Evolutionary conservation across 2,329 filamentous ascomycete species (phyloP).

Genomic region (Aspergillus sojae): DNA sequence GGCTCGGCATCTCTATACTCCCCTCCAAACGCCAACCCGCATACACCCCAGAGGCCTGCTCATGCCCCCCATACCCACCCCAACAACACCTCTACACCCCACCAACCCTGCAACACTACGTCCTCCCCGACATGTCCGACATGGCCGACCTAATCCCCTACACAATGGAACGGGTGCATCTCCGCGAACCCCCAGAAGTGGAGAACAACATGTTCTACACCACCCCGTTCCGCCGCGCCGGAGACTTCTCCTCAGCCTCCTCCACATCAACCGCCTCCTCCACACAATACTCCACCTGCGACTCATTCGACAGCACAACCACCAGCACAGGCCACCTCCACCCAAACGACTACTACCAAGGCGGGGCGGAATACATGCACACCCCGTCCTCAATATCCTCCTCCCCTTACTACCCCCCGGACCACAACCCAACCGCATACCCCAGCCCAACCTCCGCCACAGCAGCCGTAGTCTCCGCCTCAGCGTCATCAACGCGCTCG

Average conservation of each 20-base stretch:
- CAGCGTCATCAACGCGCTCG: background rate
- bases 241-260: background rate
- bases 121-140: background rate
- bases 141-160: constrained; percentile 1
- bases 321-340: background rate
- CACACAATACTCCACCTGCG: background rate
- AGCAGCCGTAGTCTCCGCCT: background rate
- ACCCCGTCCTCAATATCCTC: background rate
- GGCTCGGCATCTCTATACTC: background rate
- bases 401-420: background rate
- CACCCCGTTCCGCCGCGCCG: background rate
- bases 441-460: background rate
- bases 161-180: background rate
- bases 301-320: background rate
- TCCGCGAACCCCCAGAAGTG: background rate
- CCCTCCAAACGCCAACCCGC: background rate
- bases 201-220: background rate
- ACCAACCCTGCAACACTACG: constrained; percentile 2
- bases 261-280: background rate
- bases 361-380: background rate
- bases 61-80: background rate
- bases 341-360: background rate
- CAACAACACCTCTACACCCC: background rate
- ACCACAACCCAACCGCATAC: background rate
- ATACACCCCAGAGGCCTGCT: background rate